Base-by-base conservation (phyloP, 306 rosid species). In the Prunus kanzakura region DNA sequence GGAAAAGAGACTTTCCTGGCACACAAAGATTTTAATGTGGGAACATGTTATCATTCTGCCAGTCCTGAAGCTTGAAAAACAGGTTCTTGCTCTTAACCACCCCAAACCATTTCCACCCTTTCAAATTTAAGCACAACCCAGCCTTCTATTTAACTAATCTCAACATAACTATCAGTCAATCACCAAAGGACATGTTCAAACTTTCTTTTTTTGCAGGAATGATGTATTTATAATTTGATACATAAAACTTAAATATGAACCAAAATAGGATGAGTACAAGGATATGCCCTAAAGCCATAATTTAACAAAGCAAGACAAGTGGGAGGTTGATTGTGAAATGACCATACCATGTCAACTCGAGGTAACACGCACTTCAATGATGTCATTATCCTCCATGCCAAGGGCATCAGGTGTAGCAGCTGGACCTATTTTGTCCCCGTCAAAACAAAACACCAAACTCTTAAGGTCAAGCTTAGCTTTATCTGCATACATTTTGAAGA, bases 331-430 rank as follows among this genome's bases (percentile, higher is more conserved):
- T 54, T 69, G 71, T 5, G 8, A 70, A 81, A 32, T 61, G 68
- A 51, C 55, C 66, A 50, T 27, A 88, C 92, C 91, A 81, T 49
- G 55, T 91, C 85, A 86, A 27, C 86, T 81, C 14, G 88, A 82
- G 84, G 84, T 90, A 74, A 83, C 81, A 67, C 76, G 89, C 54
- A 90, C 97, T 85, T 95, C 99, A 71, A 95, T 85, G 12, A 95
- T 89, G 83, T 95, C 99, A 29, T 84, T 12, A 11, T 92, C 97
- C 72, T 92, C 99, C 97, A 95, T 92, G 41, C 88, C 97, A 69
- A 92, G 91, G 74, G 72, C 58, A 19, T 62, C 80, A 64, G 99
- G 97, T 71, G 97, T 92, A 49, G 85, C 89, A 47, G 86, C 77
- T 49, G 84, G 79, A 78, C 83, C 76, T 41, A 95, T 65, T 87